These are phyloP conservation scores for Halteria grandinella DNA, from an alignment of 73 alveolate species.

Conservation along the genomic window DNA sequence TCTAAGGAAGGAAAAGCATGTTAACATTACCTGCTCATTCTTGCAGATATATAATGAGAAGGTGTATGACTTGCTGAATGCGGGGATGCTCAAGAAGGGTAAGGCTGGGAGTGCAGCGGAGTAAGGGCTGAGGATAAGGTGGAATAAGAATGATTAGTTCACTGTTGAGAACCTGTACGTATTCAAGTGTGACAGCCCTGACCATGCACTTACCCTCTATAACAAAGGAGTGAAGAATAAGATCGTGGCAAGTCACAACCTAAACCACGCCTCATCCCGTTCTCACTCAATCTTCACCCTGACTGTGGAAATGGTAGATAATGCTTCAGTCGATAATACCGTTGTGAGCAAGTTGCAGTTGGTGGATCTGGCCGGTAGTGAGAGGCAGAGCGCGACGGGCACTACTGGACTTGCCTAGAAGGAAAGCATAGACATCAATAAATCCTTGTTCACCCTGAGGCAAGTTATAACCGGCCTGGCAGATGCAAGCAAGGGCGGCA, in stretches of 20 bases:
- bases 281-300: conserved; percentile 95
- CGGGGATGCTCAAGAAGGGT: conserved; percentile 27
- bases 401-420: conserved; percentile 88
- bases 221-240: conserved; percentile 89
- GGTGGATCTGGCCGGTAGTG: conserved; percentile 98
- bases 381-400: conserved; percentile 88
- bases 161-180: conserved; percentile 83
- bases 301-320: conserved; percentile 77
- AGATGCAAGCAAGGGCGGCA: conserved; percentile 69
- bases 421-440: conserved; percentile 96
- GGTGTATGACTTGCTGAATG: conserved; percentile 70
- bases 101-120: conserved; percentile 16
- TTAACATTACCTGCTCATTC: conserved; percentile 56
- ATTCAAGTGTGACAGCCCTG: conserved; percentile 75
- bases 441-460: conserved; percentile 91
- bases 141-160: conserved; percentile 82
- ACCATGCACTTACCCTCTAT: conserved; percentile 78
- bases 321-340: conserved; percentile 77
- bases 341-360: conserved; percentile 86
- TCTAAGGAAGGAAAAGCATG: conserved; percentile 26
- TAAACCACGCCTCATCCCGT: conserved; percentile 89
- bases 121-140: conserved; percentile 74
- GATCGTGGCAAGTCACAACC: conserved; percentile 92
- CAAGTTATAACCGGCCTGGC: conserved; percentile 93
- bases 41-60: conserved; percentile 77